Percentiles rank a stretch among this genome's conserved stretches.
Evolutionary conservation across 202 grass and related monocot species (phyloP).

Genomic region (Alloteropsis angusta): DNA sequence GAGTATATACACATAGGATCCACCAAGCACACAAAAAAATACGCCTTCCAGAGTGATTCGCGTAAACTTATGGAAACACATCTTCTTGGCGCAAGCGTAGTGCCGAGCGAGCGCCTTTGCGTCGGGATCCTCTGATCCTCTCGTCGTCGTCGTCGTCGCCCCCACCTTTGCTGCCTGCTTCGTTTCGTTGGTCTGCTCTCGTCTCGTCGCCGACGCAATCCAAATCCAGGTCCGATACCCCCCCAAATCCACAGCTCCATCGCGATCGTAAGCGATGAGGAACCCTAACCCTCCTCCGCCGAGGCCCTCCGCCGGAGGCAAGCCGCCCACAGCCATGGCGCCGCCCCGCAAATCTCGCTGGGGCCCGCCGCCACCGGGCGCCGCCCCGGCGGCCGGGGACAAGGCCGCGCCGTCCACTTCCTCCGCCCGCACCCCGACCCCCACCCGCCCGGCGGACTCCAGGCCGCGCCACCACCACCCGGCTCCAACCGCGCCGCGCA

Average conservation of each 20-base stretch:
- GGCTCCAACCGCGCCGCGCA: slow-evolving; percentile 9
- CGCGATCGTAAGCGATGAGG: slow-evolving; percentile 41
- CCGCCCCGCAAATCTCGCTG: slow-evolving; percentile 33
- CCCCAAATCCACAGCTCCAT: not conserved
- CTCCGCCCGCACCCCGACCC: slow-evolving; percentile 23
- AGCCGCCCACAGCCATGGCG: slow-evolving; percentile 14
- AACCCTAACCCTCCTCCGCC: slow-evolving; percentile 42
- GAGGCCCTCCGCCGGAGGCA: slow-evolving; percentile 10
- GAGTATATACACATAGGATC: too few species aligned
- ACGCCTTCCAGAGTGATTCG: not conserved
- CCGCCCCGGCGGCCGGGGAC: slow-evolving; percentile 3
- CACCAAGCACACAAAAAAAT: not conserved
- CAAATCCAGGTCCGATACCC: not conserved
- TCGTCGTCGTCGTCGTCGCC: too few species aligned
- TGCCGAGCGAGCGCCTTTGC: not conserved
- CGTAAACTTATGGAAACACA: not conserved
- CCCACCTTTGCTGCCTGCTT: too few species aligned
- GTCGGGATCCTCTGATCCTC: too few species aligned
- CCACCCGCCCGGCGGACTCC: slow-evolving; percentile 11
- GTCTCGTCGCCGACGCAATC: not conserved
- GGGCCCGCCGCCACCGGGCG: slow-evolving; percentile 13
- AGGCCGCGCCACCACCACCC: slow-evolving; percentile 39
- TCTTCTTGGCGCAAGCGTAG: not conserved
- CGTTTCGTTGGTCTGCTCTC: not conserved
- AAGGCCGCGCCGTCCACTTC: slow-evolving; percentile 36